phyloP scores from a whole-genome alignment of 495 filamentous ascomycete species.

The Aspergillus bertholletiae region DNA sequence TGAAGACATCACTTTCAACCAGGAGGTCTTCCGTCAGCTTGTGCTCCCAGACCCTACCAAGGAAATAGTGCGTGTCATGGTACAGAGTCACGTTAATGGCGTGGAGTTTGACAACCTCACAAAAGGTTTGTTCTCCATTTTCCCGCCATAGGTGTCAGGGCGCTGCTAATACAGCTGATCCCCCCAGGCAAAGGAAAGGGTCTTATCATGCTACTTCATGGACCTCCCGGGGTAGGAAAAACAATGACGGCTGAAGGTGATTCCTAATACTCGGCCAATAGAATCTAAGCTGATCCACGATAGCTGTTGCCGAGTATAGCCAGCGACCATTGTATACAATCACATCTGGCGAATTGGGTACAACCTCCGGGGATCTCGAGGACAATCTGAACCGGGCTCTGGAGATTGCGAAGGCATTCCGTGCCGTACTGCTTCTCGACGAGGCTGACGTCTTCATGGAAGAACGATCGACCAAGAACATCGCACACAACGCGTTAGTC shows the following conservation, averaged over 20 bases:
- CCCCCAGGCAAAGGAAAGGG: not conserved
- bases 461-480: not conserved
- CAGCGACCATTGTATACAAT: not conserved
- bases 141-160: not conserved
- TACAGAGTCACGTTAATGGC: not conserved
- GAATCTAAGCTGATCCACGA: not conserved
- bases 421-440: not conserved
- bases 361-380: not conserved
- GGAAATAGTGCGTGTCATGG: not conserved
- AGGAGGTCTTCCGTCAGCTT: not conserved
- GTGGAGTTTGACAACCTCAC: not conserved
- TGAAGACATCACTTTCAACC: not conserved
- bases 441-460: slow-evolving; percentile 4
- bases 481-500: not conserved
- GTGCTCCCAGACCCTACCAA: not conserved
- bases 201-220: not conserved
- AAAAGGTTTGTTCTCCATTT: not conserved
- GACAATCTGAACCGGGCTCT: not conserved
- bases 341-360: not conserved
- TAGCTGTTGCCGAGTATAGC: not conserved
- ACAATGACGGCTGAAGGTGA: not conserved
- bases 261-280: not conserved
- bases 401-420: not conserved
- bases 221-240: not conserved
- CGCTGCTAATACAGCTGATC: not conserved